These are phyloP conservation scores for Pichia sp. DNA, from an alignment of 1,139 yeast genomes.

Conservation along the genomic window DNA sequence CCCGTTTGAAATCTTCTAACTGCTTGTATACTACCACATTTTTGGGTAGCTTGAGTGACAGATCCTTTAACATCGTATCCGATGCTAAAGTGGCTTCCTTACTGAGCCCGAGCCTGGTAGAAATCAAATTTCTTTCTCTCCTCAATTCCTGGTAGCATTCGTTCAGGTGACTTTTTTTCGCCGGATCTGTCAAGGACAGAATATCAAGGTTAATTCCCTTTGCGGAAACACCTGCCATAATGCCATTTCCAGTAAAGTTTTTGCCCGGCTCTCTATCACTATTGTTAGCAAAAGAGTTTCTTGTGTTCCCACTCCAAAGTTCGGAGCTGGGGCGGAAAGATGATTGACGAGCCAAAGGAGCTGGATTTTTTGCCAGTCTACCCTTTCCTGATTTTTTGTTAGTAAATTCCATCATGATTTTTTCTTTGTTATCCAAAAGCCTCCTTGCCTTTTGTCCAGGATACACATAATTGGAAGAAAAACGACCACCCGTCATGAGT, in stretches of 20 bases:
- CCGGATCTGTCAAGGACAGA: slow-evolving; percentile 16
- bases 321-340: slow-evolving; percentile 19
- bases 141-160: slow-evolving; percentile 42
- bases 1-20: slow-evolving; percentile 39
- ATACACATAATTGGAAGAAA: slow-evolving; percentile 63
- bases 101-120: slow-evolving; percentile 40
- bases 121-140: slow-evolving; percentile 41
- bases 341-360: slow-evolving; percentile 10
- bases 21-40: slow-evolving; percentile 47
- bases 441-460: slow-evolving; percentile 55
- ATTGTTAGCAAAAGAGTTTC: neutral
- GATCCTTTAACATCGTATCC: slow-evolving; percentile 48
- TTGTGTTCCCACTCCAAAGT: slow-evolving; percentile 7
- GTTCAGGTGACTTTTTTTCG: slow-evolving; percentile 34
- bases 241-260: slow-evolving; percentile 9
- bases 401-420: slow-evolving; percentile 45
- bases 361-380: neutral
- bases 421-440: slow-evolving; percentile 42
- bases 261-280: neutral
- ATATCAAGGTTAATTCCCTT: slow-evolving; percentile 17
- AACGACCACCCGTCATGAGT: slow-evolving; percentile 68
- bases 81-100: slow-evolving; percentile 43
- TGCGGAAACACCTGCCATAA: neutral
- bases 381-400: slow-evolving; percentile 1
- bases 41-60: slow-evolving; percentile 54